Evolutionary conservation across 805 yeast species (phyloP).

Genomic region (Pichia pseudocactophila): DNA sequence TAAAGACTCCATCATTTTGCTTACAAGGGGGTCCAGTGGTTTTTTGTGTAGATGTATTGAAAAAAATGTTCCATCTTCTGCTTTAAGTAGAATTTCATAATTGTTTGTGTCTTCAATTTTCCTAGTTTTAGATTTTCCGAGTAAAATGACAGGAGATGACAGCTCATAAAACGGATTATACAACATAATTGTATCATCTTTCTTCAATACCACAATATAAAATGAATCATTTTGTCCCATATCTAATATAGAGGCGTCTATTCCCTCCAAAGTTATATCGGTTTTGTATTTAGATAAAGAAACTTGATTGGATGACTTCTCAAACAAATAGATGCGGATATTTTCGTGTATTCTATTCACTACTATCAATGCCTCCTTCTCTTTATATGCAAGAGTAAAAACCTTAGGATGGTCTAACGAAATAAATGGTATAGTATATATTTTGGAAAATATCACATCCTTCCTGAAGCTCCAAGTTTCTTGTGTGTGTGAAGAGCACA

Average conservation of each 20-base stretch:
- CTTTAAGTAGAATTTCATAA: constrained; percentile 17
- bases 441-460: constrained; percentile 61
- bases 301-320: constrained; percentile 25
- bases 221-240: constrained; percentile 31
- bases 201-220: constrained; percentile 34
- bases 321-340: constrained; percentile 44
- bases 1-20: constrained; percentile 39
- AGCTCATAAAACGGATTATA: constrained; percentile 52
- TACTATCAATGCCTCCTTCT: constrained; percentile 55
- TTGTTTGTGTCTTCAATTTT: constrained; percentile 19
- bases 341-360: constrained; percentile 35
- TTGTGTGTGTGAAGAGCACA: constrained; percentile 5
- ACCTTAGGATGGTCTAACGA: constrained; percentile 27
- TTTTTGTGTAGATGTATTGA: constrained; percentile 31
- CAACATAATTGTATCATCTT: constrained; percentile 30
- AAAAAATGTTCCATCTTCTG: constrained; percentile 17
- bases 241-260: constrained; percentile 35
- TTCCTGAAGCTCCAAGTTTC: constrained; percentile 39
- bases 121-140: constrained; percentile 17
- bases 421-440: constrained; percentile 35
- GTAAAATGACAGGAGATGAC: constrained; percentile 29
- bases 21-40: constrained; percentile 39
- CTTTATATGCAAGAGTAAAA: constrained; percentile 34
- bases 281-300: constrained; percentile 18
- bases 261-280: constrained; percentile 18